Evolutionary conservation across 257 asterid genomes (phyloP).

Genomic region (Jasminum sambac): DNA sequence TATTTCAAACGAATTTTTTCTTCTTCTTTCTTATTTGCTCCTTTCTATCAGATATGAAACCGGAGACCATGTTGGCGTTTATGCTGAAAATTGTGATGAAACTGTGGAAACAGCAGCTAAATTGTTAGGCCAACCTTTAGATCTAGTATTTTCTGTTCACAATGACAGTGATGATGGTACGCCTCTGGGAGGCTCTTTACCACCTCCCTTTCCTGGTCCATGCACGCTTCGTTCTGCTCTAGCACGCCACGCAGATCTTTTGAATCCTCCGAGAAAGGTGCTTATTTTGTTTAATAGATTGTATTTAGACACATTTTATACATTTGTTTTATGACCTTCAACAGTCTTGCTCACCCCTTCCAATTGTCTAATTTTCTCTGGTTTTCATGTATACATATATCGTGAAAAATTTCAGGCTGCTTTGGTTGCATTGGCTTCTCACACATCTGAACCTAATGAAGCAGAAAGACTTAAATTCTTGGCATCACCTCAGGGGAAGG

Average conservation of each 20-base stretch:
- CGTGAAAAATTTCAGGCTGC: constrained; percentile 48
- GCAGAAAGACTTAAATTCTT: constrained; percentile 63
- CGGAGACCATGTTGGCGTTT: constrained; percentile 83
- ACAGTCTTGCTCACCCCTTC: not conserved
- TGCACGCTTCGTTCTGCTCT: constrained; percentile 67
- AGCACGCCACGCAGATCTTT: constrained; percentile 67
- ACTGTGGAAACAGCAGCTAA: constrained; percentile 69
- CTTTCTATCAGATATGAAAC: constrained; percentile 59
- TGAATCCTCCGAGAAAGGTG: constrained; percentile 74
- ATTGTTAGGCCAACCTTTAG: constrained; percentile 51
- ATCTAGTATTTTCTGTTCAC: constrained; percentile 59
- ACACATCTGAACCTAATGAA: constrained; percentile 66
- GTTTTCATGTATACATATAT: not conserved
- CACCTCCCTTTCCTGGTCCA: constrained; percentile 82
- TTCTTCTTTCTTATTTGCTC: not conserved
- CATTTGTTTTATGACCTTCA: constrained; percentile 18
- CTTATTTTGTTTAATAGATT: not conserved
- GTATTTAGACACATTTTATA: not conserved
- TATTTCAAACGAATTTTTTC: not conserved
- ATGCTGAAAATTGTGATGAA: constrained; percentile 60
- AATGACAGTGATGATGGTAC: constrained; percentile 69
- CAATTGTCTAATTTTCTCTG: not conserved
- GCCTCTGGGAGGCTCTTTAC: constrained; percentile 57
- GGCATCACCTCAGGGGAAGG: constrained; percentile 85
- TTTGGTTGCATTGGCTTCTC: constrained; percentile 68